A percentile compares a stretch with the other conserved stretches of the same genome.
These are phyloP conservation scores for Hymenoscyphus infarciens DNA, from an alignment of 2,329 filamentous ascomycete genomes.

Conservation along the genomic window DNA sequence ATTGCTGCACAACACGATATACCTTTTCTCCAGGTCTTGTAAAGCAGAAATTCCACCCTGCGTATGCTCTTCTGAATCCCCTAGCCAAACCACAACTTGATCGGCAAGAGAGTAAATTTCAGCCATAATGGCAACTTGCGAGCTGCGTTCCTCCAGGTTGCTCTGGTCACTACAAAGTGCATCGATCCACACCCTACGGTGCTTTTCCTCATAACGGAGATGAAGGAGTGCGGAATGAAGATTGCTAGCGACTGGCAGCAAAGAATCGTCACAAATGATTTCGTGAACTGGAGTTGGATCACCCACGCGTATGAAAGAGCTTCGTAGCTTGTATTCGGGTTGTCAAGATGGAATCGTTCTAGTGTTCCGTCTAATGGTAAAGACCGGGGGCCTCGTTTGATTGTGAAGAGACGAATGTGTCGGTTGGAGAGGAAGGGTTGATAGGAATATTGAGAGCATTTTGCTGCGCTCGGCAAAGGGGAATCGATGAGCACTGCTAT, in stretches of 20 bases:
- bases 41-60: neutral
- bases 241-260: too few species aligned
- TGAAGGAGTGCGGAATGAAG: too few species aligned
- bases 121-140: neutral
- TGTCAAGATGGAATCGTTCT: neutral
- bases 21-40: neutral
- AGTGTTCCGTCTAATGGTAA: neutral
- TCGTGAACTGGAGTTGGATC: too few species aligned
- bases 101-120: neutral
- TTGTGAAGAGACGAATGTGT: neutral
- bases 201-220: too few species aligned
- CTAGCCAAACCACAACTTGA: neutral
- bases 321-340: too few species aligned
- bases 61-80: neutral
- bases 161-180: too few species aligned
- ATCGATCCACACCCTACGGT: too few species aligned
- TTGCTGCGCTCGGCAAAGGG: neutral
- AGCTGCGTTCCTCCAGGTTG: neutral
- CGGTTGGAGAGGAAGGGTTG: neutral
- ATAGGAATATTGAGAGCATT: neutral
- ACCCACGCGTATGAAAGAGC: too few species aligned
- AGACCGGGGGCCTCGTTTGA: neutral
- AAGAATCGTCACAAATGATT: too few species aligned
- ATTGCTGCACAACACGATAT: neutral
- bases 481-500: too few species aligned